phyloP scores from a whole-genome alignment of 2,329 filamentous ascomycete genomes.

The Fusarium drepaniforme region DNA sequence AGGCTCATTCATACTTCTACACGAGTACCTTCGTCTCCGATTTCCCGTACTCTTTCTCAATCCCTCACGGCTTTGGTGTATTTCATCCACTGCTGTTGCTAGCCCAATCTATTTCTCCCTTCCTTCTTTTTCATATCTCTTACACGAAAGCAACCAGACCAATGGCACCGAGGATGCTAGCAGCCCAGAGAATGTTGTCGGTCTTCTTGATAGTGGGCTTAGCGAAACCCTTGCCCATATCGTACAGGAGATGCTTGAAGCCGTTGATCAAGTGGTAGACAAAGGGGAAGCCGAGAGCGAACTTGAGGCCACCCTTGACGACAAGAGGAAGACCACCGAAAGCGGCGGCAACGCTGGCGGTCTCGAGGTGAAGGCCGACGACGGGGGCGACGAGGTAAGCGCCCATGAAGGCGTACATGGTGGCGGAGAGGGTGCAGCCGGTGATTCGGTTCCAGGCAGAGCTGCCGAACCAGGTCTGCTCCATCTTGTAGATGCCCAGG shows the following conservation, averaged over 20 bases:
- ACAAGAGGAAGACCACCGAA: constrained; percentile 70
- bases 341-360: constrained; percentile 69
- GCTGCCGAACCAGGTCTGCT: constrained; percentile 86
- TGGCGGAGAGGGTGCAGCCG: constrained; percentile 77
- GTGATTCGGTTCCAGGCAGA: constrained; percentile 85
- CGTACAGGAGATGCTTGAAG: constrained; percentile 66
- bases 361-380: constrained; percentile 74
- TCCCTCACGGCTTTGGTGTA: constrained; percentile 18
- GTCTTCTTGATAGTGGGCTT: constrained; percentile 60
- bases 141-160: constrained; percentile 64
- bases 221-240: constrained; percentile 63
- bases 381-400: constrained; percentile 86
- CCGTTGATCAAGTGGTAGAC: constrained; percentile 69
- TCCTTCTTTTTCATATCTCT: constrained; percentile 24
- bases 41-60: constrained; percentile 16
- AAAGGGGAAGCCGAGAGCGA: constrained; percentile 69
- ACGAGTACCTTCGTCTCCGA: constrained; percentile 20
- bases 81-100: constrained; percentile 29
- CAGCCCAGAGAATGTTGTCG: constrained; percentile 63
- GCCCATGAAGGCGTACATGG: constrained; percentile 83
- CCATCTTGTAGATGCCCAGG: constrained; percentile 85
- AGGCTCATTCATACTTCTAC: constrained; percentile 36
- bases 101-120: neutral
- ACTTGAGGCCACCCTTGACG: constrained; percentile 69
- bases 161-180: constrained; percentile 56